Base-by-base conservation (phyloP, 2,329 filamentous ascomycete species). In the Podosphaera fusca region DNA sequence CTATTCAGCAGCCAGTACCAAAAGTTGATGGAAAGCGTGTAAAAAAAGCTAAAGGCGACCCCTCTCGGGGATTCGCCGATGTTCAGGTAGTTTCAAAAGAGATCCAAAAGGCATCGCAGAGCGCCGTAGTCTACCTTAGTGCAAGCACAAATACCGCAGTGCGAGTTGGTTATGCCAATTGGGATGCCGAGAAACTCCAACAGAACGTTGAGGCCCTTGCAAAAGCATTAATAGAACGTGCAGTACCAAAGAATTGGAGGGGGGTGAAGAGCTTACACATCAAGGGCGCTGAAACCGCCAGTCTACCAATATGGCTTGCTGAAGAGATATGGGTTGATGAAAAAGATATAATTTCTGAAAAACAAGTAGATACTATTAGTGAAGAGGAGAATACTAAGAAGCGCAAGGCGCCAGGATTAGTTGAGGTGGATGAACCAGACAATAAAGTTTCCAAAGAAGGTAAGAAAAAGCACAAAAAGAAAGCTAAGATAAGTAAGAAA, bases 221-320 rank as follows among this genome's bases (percentile, higher is more conserved):
- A 31, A 70, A 76, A 50, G 77, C 75, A 2, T 70, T 95, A 65
- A 80, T 88, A 5, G 81, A 85, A 60, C 88, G 85, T 69, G 85
- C 84, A 67, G 80, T 95, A 51, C 80, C 88, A 21, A 82, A 90
- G 68, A 83, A 88, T 65, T 95, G 89, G 88, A 80, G 79, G 65
- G 92, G 90, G 68, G 77, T 96, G 61, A 82, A 83, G 69, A 79
- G 80, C 61, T 73, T 98, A 60, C 88, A 94, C 70, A 76, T 98
- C 74, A 98, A 96, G 76, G 87, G 87, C 2, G 84, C 87, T 34
- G 81, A 86, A 66, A 95, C 90, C 3, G 84, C 82, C 60, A 85
- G 90, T 7, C 75, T 98, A 66, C 92, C 92, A n/a, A 82, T 98
- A 67, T 98, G 88, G 86, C 73, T 95, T 67, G 85, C 90, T 3